Evolutionary conservation across 768 basidiomycete species (phyloP).

Genomic region (Hericium erinaceus): DNA sequence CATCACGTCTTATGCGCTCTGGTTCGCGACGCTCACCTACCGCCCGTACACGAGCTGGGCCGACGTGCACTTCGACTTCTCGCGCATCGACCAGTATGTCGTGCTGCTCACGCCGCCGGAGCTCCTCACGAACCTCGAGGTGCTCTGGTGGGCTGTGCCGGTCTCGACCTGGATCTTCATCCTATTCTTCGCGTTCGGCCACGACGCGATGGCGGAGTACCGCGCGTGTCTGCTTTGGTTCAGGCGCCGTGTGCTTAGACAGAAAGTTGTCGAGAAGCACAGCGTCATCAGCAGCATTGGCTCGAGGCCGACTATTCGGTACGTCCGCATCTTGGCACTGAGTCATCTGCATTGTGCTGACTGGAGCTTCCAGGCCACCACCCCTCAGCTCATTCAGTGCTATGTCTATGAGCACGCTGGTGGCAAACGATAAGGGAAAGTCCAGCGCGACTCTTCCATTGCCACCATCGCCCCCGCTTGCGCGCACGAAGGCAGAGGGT

Average conservation of each 20-base stretch:
- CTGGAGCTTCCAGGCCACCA: background rate
- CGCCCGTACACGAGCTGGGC: constrained; percentile 21
- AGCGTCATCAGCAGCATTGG: background rate
- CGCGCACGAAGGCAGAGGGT: background rate
- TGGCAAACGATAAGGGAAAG: background rate
- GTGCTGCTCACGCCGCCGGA: background rate
- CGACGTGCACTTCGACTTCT: constrained; percentile 25
- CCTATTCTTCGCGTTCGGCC: constrained; percentile 1
- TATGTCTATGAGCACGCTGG: background rate
- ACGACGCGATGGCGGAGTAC: constrained; percentile 1
- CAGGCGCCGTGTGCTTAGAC: background rate
- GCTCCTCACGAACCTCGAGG: background rate
- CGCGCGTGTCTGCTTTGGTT: background rate
- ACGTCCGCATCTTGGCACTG: background rate
- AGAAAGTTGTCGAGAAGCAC: background rate
- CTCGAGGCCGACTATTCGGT: background rate
- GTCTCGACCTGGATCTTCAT: background rate
- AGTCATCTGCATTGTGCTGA: background rate
- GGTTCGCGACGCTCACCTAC: constrained; percentile 8
- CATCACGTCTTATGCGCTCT: constrained; percentile 13
- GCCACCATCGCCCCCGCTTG: background rate
- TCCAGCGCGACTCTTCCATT: background rate
- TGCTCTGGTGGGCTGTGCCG: background rate
- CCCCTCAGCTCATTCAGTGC: background rate
- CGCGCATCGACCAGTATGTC: constrained; percentile 10